Percentiles rank a stretch among this genome's conserved stretches.
These are phyloP conservation scores for Acer negundo DNA, from an alignment of 345 rosid species.

Conservation along the genomic window DNA sequence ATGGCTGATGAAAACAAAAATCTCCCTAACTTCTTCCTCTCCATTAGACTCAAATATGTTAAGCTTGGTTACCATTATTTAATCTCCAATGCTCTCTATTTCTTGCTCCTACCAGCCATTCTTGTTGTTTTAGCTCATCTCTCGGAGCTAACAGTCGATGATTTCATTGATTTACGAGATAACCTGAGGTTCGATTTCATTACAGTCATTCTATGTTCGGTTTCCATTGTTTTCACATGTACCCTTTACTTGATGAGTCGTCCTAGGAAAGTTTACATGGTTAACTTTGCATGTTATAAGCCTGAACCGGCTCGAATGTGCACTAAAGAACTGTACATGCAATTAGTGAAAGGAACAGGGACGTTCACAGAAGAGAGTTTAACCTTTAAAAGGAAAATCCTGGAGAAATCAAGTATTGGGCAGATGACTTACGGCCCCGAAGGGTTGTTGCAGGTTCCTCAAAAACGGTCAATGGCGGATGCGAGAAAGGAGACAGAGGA, in stretches of 20 bases:
- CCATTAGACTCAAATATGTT: too few relatives aligned
- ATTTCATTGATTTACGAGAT: too few relatives aligned
- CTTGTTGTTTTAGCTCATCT: too few relatives aligned
- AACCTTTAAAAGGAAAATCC: slow-evolving; percentile 34
- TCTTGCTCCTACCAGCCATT: too few relatives aligned
- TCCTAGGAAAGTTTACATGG: slow-evolving; percentile 30
- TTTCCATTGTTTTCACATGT: too few relatives aligned
- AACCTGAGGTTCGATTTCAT: too few relatives aligned
- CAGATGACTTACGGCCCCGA: slow-evolving; percentile 29
- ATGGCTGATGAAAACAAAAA: too few relatives aligned
- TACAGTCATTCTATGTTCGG: too few relatives aligned
- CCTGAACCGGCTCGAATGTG: slow-evolving; percentile 29
- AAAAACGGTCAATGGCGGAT: slow-evolving; percentile 25
- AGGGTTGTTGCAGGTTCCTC: slow-evolving; percentile 19
- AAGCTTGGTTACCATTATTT: too few relatives aligned
- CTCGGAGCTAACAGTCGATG: too few relatives aligned
- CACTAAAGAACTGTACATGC: slow-evolving; percentile 26
- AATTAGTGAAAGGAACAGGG: not conserved
- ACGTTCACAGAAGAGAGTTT: slow-evolving; percentile 32
- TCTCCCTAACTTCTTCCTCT: too few relatives aligned
- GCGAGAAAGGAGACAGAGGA: slow-evolving; percentile 42
- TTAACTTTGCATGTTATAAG: slow-evolving; percentile 42
- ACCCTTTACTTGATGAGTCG: slow-evolving; percentile 30
- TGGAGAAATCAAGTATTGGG: slow-evolving; percentile 43
- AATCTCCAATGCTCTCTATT: too few relatives aligned